Evolutionary conservation across 768 basidiomycete species (phyloP).

Genomic region (Leccinum subtestaceum): DNA sequence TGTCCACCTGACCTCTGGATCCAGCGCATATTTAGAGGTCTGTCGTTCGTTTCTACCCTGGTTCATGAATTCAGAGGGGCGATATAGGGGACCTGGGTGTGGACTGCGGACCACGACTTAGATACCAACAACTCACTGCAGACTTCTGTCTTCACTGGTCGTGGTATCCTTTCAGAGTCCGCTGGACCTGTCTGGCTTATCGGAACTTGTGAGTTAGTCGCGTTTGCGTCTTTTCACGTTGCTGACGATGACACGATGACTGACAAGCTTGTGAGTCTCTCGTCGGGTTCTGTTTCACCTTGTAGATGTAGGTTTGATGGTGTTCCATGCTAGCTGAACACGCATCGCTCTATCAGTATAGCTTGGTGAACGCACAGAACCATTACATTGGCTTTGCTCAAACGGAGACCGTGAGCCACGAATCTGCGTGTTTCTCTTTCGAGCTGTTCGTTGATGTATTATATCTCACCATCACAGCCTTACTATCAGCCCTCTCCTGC

Average conservation of each 20-base stretch:
- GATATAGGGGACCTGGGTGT: conserved; percentile 68
- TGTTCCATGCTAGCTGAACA: conserved; percentile 39
- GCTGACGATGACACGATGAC: conserved; percentile 2
- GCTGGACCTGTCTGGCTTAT: conserved; percentile 81
- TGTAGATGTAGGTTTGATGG: not conserved
- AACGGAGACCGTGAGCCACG: conserved; percentile 44
- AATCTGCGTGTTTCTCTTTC: not conserved
- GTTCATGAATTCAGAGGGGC: not conserved
- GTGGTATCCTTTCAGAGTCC: conserved; percentile 73
- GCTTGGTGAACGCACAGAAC: conserved; percentile 39
- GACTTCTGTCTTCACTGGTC: conserved; percentile 58
- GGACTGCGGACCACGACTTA: conserved; percentile 67
- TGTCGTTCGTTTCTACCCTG: not conserved
- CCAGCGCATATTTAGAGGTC: conserved; percentile 67
- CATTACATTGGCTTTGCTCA: conserved; percentile 52
- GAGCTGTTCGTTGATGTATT: not conserved
- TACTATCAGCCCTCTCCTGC: conserved; percentile 48
- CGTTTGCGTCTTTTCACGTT: conserved; percentile 2
- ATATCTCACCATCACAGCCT: conserved; percentile 30
- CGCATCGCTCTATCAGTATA: conserved; percentile 49
- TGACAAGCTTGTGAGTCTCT: conserved; percentile 38
- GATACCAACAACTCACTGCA: conserved; percentile 49
- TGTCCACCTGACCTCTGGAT: conserved; percentile 53
- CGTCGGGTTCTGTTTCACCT: conserved; percentile 27
- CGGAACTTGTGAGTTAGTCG: conserved; percentile 46